Evolutionary conservation across 169 alveolate species (phyloP).

Genomic region (Prorocentrum cordatum): DNA sequence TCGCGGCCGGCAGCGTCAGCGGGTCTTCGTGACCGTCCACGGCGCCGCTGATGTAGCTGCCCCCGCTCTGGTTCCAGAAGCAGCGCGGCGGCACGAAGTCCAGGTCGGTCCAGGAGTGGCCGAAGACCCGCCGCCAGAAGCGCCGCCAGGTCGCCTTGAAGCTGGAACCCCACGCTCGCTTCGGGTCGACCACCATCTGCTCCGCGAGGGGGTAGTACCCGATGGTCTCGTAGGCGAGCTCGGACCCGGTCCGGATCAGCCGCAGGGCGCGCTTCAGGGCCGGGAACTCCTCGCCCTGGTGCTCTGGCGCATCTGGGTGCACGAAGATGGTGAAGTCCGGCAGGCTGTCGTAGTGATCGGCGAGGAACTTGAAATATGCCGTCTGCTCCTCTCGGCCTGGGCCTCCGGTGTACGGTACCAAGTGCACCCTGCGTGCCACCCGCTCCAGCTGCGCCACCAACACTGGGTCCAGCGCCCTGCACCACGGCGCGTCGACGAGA

Average conservation of each 20-base stretch:
- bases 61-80: not conserved
- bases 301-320: slow-evolving; percentile 48
- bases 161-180: slow-evolving; percentile 11
- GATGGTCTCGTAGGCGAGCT: not conserved
- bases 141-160: not conserved
- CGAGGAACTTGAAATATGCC: slow-evolving; percentile 31
- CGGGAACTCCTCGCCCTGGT: slow-evolving; percentile 6
- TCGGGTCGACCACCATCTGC: slow-evolving; percentile 63
- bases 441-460: not conserved
- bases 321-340: slow-evolving; percentile 63
- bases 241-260: slow-evolving; percentile 32
- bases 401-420: slow-evolving; percentile 17
- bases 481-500: slow-evolving; percentile 55
- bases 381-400: slow-evolving; percentile 67
- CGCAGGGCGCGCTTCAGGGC: slow-evolving; percentile 25
- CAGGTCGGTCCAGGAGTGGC: slow-evolving; percentile 7
- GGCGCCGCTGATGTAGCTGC: not conserved
- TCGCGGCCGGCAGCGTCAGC: slow-evolving; percentile 1
- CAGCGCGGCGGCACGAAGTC: slow-evolving; percentile 2
- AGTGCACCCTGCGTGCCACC: not conserved
- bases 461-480: not conserved
- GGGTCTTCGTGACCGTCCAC: not conserved
- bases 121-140: slow-evolving; percentile 39
- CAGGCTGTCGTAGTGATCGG: slow-evolving; percentile 44
- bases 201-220: slow-evolving; percentile 48